Base-by-base conservation (phyloP, 805 yeast species). In the Lachancea quebecensis region DNA sequence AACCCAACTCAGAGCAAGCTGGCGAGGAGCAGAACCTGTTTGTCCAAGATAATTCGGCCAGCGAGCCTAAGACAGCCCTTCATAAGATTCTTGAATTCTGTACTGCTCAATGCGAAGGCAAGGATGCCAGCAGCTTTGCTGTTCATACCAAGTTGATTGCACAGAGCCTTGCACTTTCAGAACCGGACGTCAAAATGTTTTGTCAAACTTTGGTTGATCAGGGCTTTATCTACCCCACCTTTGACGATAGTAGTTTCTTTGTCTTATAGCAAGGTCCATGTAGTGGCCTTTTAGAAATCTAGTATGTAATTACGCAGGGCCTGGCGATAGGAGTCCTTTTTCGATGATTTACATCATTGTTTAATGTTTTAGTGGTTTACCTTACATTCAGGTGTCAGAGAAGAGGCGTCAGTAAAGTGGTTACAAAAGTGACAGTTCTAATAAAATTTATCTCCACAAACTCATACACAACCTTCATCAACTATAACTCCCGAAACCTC, bases 191-290 rank as follows among this genome's bases (percentile, higher is more conserved):
- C 16, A 66, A 68, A 49, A 63, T 67, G 25, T 70, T 70, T 50
- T 78, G 86, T 56, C 70, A 69, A 30, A 69, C 70, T 17, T 69
- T 85, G 54, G 73, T 78, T 10, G 89, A 83, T 37, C 80, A 74
- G 46, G 95, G 90, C 32, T 79, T 72, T 53, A 71, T 83, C 39
- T 85, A 82, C 59, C 73, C 76, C 39, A 87, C 89, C 11, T 75
- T 77, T 49, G 88, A 83, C 55, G 91, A 84, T 48, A 72, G 73
- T 44, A 71, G 78, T 25, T 82, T 63, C 56, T 69, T 81, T 54
- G 78, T 81, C 43, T 73, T 78, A 48, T 75, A 59, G 58, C 33
- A 6, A 4, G 25, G 7, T 21, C 25, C 25, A 21, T 21, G 4
- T 4, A 7, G 7, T 21, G 7, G 25, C 25, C 7, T 21, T 21